Base-by-base conservation (phyloP, 768 basidiomycete species). In the Termitomyces sp. region DNA sequence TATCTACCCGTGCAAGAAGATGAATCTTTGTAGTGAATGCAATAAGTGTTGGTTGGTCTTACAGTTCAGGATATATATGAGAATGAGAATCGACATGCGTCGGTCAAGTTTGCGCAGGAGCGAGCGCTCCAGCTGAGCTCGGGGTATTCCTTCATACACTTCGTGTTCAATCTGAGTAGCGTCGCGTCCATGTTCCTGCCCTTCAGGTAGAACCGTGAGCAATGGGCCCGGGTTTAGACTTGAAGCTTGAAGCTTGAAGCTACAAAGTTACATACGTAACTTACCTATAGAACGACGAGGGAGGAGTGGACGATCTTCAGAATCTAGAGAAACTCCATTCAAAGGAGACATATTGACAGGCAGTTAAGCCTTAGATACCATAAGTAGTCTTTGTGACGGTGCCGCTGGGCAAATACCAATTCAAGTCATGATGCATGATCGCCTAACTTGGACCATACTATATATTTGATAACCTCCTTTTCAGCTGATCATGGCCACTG, bases 31-130 rank as follows among this genome's bases (percentile, higher is more conserved):
- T 22, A 42, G 24, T 50, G 10, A 49, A 32, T 8, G n/a, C 22
- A 7, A n/a, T 26, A n/a, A 34, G 20, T 44, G 20, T 51, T 3
- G 63, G 20, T 51, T 3, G 63, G 69, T 27, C 65, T 76, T 74
- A 71, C 79, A 81, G 59, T 82, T 81, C 40, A 82, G 59, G 56
- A 82, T 80, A 63, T 82, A 81, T 55, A 82, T 81, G 37, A 80
- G 53, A 27, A 83, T 71, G 60, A 84, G 62, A 48, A 84, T 79
- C 44, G 77, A 76, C 81, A 85, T 82, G 27, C 83, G 75, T 37
- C 79, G 58, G 63, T 87, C 84, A 46, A 88, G 61, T 65, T 86
- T 87, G 62, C 73, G 67, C 51, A 86, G 63, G 14, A 87, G 72
- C 60, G 74, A 81, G 61, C 72, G 77, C 69, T 86, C 86, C 18